Conservation (phyloP, 1,284 basidiomycete species). For the Papiliotrema fonsecae region DNA sequence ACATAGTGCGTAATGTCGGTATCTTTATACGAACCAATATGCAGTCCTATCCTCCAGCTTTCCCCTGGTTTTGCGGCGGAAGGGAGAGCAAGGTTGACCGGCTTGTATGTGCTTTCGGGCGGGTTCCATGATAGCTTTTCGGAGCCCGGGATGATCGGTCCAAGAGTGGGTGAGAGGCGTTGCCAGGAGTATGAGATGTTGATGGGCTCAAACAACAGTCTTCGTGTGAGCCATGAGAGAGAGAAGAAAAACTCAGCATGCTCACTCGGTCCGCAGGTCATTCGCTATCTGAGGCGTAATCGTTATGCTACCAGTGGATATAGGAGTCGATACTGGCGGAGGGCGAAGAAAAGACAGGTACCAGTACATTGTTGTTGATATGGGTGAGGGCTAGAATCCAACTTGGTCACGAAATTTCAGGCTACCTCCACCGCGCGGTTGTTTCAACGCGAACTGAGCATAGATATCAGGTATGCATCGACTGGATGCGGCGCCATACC, state of each 20-base stretch:
- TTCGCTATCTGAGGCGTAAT: slow-evolving; percentile 49
- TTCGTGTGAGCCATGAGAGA: slow-evolving; percentile 8
- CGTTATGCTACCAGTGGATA: slow-evolving; percentile 21
- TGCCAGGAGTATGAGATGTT: slow-evolving; percentile 41
- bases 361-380: slow-evolving; percentile 41
- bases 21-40: neutral
- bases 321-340: slow-evolving; percentile 32
- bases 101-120: slow-evolving; percentile 63
- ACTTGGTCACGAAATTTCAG: neutral
- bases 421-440: neutral
- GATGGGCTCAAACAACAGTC: slow-evolving; percentile 35
- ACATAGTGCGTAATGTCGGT: neutral
- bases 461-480: too few species aligned
- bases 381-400: neutral
- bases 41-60: slow-evolving; percentile 61
- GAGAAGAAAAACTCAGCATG: neutral
- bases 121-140: slow-evolving; percentile 51
- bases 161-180: slow-evolving; percentile 10
- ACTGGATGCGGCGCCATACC: too few species aligned
- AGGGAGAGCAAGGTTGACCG: slow-evolving; percentile 62
- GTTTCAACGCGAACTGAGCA: too few species aligned
- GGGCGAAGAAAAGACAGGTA: slow-evolving; percentile 48
- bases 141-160: neutral
- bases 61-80: slow-evolving; percentile 54
- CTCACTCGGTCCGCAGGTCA: slow-evolving; percentile 47